phyloP scores from a whole-genome alignment of 2,329 filamentous ascomycete species.

The Stachybotrys echinatus region DNA sequence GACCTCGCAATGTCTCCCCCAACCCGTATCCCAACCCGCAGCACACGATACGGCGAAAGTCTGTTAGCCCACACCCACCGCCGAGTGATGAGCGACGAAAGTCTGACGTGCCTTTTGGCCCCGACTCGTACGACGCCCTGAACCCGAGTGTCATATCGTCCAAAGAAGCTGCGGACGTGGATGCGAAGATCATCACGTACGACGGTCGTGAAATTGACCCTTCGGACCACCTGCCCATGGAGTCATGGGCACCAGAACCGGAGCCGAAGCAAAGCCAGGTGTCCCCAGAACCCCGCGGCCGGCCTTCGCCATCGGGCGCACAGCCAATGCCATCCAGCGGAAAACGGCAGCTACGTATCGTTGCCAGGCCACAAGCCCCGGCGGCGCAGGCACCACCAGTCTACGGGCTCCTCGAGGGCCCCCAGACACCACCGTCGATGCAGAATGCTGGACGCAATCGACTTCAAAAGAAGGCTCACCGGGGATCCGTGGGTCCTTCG shows the following conservation, averaged over 20 bases:
- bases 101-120: constrained; percentile 65
- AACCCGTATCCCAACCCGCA: constrained; percentile 36
- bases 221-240: constrained; percentile 72
- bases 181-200: constrained; percentile 68
- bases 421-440: constrained; percentile 23
- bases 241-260: constrained; percentile 73
- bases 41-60: constrained; percentile 62
- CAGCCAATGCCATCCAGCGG: constrained; percentile 46
- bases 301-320: constrained; percentile 46
- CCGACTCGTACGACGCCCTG: constrained; percentile 69
- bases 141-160: constrained; percentile 52
- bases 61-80: constrained; percentile 64
- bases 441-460: constrained; percentile 46
- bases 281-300: constrained; percentile 26
- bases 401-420: constrained; percentile 24
- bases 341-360: constrained; percentile 46
- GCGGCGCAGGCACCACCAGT: constrained; percentile 22
- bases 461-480: constrained; percentile 57
- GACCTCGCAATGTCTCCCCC: constrained; percentile 27
- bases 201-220: constrained; percentile 75
- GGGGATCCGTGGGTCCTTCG: constrained; percentile 32
- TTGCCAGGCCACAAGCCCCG: constrained; percentile 45
- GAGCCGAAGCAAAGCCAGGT: constrained; percentile 40
- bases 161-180: constrained; percentile 42
- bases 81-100: constrained; percentile 42